Percentiles rank a stretch among this genome's conserved stretches.
These are phyloP conservation scores for Somion occarium DNA, from an alignment of 1,284 basidiomycete genomes.

Conservation along the genomic window DNA sequence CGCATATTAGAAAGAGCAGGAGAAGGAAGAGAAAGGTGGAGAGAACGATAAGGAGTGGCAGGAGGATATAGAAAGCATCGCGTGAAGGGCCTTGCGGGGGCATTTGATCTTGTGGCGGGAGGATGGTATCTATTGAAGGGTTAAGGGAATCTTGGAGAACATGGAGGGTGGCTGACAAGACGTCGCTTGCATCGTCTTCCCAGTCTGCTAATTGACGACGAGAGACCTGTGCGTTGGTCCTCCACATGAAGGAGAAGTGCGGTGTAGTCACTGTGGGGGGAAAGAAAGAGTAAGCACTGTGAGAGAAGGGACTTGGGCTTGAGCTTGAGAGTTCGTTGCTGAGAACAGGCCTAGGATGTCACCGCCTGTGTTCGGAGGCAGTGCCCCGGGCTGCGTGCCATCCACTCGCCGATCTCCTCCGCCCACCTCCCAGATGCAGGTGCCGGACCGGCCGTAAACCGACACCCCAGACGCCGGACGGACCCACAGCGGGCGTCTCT, in stretches of 20 bases:
- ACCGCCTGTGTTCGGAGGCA: neutral
- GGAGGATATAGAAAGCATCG: constrained; percentile 73
- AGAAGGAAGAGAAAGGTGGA: constrained; percentile 91
- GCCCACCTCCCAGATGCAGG: neutral
- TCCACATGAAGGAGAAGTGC: too few relatives aligned
- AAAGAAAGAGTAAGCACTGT: constrained; percentile 7
- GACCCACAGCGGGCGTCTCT: too few relatives aligned
- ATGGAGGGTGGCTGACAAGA: constrained; percentile 18
- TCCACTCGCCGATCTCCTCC: neutral
- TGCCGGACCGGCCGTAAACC: neutral
- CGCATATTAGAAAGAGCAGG: constrained; percentile 83
- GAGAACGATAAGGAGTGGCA: constrained; percentile 89
- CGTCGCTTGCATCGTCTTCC: constrained; percentile 13
- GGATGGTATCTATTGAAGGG: constrained; percentile 11
- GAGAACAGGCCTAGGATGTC: neutral
- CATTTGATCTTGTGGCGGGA: constrained; percentile 23
- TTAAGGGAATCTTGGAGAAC: constrained; percentile 24
- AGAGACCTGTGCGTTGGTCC: too few relatives aligned
- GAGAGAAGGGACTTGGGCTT: neutral
- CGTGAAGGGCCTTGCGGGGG: constrained; percentile 14
- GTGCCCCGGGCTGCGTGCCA: too few relatives aligned
- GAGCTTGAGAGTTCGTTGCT: neutral
- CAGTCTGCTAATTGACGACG: constrained; percentile 10
- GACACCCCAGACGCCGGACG: neutral
- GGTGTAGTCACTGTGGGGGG: too few relatives aligned